phyloP scores from a whole-genome alignment of 164 flowering plant genomes.

The Stephania japonica region DNA sequence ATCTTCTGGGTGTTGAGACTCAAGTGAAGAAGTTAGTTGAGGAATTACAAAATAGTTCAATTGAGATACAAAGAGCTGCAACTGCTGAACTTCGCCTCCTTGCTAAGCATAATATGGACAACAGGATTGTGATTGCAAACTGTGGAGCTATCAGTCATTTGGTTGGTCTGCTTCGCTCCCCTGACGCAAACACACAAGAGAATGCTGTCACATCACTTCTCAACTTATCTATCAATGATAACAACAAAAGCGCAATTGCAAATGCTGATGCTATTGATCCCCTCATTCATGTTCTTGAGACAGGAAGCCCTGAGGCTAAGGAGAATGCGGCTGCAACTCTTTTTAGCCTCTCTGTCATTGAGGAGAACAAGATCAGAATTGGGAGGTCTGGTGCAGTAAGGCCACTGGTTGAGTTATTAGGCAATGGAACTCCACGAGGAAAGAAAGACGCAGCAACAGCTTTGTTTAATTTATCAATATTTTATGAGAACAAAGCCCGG shows the following conservation, averaged over 20 bases:
- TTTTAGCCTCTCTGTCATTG: constrained; percentile 77
- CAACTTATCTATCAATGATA: constrained; percentile 80
- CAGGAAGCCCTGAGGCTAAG: constrained; percentile 75
- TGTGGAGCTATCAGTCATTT: constrained; percentile 64
- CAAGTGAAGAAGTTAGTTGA: constrained; percentile 62
- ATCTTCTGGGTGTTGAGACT: constrained; percentile 59
- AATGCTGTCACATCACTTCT: constrained; percentile 85
- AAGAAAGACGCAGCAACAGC: constrained; percentile 96
- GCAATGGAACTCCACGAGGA: constrained; percentile 82
- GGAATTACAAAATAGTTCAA: constrained; percentile 42
- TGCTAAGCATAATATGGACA: constrained; percentile 75
- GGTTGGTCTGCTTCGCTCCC: constrained; percentile 56
- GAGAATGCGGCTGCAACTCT: constrained; percentile 92
- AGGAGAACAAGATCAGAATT: constrained; percentile 66
- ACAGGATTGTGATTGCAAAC: constrained; percentile 67
- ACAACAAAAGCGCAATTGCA: constrained; percentile 75
- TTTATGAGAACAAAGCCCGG: constrained; percentile 67
- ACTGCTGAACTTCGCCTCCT: constrained; percentile 55
- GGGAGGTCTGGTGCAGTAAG: constrained; percentile 79
- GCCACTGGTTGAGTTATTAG: constrained; percentile 77
- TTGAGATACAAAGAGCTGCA: constrained; percentile 58
- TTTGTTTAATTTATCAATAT: constrained; percentile 73
- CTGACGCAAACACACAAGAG: constrained; percentile 55
- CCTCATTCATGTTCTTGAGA: constrained; percentile 70
- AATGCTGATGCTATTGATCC: constrained; percentile 76